Evolutionary conservation across 805 yeast genomes (phyloP), one percentile per base, ranked within the genome.

Genomic region (Candida easanensis): DNA sequence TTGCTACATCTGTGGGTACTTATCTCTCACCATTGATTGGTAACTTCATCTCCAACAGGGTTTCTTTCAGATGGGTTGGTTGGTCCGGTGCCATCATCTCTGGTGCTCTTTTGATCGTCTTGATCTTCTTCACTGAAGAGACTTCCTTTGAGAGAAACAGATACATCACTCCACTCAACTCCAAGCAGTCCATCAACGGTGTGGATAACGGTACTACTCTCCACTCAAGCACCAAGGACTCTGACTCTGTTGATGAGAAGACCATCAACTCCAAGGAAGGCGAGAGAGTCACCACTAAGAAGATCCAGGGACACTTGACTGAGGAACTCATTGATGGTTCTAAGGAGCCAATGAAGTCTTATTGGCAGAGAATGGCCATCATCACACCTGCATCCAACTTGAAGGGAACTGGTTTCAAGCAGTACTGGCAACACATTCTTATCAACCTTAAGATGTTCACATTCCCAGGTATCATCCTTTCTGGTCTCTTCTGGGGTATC

Each of bases 11-110:
- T 26, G 75, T 81, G 13, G 91, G 93, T 42, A 82, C 90, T 2
- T 86, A 81, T 58, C 64, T 86, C 46, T 91, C 93, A 2, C 95
- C 95, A 2, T 64, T 87, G 41, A 73, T 84, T 50, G 90, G 88
- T 16, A 89, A 88, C n/a, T 79, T 80, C 53, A 77, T 84, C 50
- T 75, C 80, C 8, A 72, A 77, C 35, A 64, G 73, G 35, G 69
- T 75, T 21, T 73, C 78, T n/a, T 87, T 85, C 66, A 70, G 84
- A 54, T 87, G 95, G 95, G 87, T 84, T 6, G 88, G 89, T 26
- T 80, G 80, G 74, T 57, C 71, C 50, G 80, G 79, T 14, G 78
- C 77, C 6, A 84, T 86, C 23, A 72, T 81, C 44, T 79, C 83
- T 10, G 89, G 80, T 33, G 80, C 65, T 3, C 64, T 80, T 22